Conservation (phyloP, 345 rosid genomes). For the Eucalyptus tenuipes region DNA sequence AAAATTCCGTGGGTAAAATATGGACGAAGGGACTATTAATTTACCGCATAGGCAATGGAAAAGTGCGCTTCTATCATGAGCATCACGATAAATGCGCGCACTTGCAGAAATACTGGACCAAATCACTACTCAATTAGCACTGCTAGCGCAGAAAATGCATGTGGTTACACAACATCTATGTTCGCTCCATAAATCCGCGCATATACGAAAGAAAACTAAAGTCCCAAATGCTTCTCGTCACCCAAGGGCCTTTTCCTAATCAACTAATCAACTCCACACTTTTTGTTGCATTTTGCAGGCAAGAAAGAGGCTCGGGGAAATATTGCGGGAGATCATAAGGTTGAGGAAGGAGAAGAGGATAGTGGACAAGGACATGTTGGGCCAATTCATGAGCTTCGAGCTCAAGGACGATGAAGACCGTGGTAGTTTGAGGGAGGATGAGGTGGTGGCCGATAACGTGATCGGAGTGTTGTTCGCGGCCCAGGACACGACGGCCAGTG, state of each 20-base stretch:
- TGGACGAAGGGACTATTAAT: not conserved
- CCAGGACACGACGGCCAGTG: constrained; percentile 87
- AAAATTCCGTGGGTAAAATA: not conserved
- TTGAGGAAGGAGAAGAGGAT: constrained; percentile 49
- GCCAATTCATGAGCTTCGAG: constrained; percentile 36
- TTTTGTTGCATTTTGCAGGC: constrained; percentile 28
- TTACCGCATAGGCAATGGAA: not conserved
- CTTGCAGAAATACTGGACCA: not conserved
- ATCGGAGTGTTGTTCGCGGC: constrained; percentile 88
- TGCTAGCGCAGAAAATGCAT: not conserved
- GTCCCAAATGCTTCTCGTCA: not conserved
- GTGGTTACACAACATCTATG: not conserved
- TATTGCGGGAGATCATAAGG: constrained; percentile 44
- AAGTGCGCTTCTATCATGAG: not conserved
- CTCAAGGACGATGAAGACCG: constrained; percentile 34
- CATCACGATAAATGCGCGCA: not conserved
- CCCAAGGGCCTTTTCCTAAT: not conserved
- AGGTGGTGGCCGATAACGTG: constrained; percentile 65
- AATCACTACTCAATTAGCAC: not conserved
- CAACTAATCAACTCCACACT: not conserved
- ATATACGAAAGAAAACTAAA: not conserved
- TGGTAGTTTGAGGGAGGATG: constrained; percentile 21
- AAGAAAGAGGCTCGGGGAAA: constrained; percentile 40
- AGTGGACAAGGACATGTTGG: constrained; percentile 34
- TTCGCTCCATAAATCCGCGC: not conserved